Base-by-base conservation (phyloP, 768 basidiomycete species). In the Pleurotus cornucopiae region DNA sequence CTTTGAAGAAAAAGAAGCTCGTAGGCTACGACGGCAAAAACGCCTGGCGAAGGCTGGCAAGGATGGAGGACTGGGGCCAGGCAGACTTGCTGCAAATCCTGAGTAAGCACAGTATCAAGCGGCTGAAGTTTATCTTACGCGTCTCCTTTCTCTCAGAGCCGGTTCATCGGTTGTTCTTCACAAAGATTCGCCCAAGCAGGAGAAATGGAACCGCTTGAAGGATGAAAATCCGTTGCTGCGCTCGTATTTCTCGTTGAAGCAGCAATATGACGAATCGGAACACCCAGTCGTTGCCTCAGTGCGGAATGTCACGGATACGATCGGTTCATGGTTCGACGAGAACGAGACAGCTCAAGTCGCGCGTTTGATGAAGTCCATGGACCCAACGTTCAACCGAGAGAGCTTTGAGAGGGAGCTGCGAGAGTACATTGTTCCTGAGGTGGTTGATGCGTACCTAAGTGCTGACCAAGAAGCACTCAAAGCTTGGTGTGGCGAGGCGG, bases 321-420 rank as follows among this genome's bases (percentile, higher is more conserved):
- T 99, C 49, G 93, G 91, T 2, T 84, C 88, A 2, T 92, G 89
- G 86, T 93, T 94, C 64, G 96, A 98, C 57, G 97, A 99, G 75
- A 99, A 91, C 66, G 97, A 99, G 75, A 94, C 89, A 46, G 97
- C 97, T n/a, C 90, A 91, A 69, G 96, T 98, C 26, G 85, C 88
- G 64, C 81, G 91, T 58, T 71, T 86, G 66, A 91, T 98, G 84
- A 90, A 86, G 68, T 68, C 76, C n/a, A 76, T 98, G 66, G 97
- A 99, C 69, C 93, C 97, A 4, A 68, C 71, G 23, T 99, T 97
- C 73, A 86, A 81, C 55, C 82, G 88, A 65, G 97, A 98, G 66
- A 72, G 76, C 34, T 98, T 97, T 65, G 88, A 93, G 64, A 79
- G 88, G 57, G 97, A 98, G 66, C 69, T 98, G 56, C 75, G 95